Evolutionary conservation across 2,329 filamentous ascomycete genomes (phyloP).

Genomic region (Myriosclerotinia curreyana): DNA sequence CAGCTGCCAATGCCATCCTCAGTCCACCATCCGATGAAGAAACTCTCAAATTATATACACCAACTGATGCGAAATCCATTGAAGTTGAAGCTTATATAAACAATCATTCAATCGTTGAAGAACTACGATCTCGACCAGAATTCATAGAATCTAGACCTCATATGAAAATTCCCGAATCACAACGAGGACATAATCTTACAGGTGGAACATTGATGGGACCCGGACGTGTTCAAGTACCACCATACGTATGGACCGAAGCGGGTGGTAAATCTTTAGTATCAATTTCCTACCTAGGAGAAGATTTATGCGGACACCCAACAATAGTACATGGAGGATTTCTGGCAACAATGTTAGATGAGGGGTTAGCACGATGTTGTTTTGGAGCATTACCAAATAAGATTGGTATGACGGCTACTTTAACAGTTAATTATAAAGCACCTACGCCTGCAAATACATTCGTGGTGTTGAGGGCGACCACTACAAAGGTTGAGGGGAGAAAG

Average conservation of each 20-base stretch:
- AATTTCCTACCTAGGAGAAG: conserved; percentile 72
- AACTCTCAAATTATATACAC: conserved; percentile 63
- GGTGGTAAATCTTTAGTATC: conserved; percentile 67
- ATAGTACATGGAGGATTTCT: conserved; percentile 88
- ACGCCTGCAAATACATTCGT: conserved; percentile 72
- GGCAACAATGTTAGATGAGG: conserved; percentile 91
- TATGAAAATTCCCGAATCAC: conserved; percentile 72
- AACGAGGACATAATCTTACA: conserved; percentile 75
- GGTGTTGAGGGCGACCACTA: conserved; percentile 75
- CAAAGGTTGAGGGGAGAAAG: conserved; percentile 86
- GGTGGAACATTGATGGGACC: conserved; percentile 74
- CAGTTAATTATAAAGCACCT: conserved; percentile 77
- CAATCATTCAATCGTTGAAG: conserved; percentile 68
- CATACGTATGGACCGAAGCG: conserved; percentile 70
- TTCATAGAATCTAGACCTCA: conserved; percentile 80
- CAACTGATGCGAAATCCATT: conserved; percentile 49
- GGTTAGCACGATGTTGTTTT: conserved; percentile 83
- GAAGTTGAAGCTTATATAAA: conserved; percentile 72
- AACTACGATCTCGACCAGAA: conserved; percentile 62
- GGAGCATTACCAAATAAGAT: conserved; percentile 81
- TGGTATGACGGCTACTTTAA: conserved; percentile 82
- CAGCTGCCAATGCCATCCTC: conserved; percentile 49
- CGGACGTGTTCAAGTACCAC: conserved; percentile 75
- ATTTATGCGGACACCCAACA: conserved; percentile 84
- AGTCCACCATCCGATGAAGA: conserved; percentile 67